These are phyloP conservation scores for Didymella lethalis DNA, from an alignment of 2,329 filamentous ascomycete genomes.

Conservation along the genomic window DNA sequence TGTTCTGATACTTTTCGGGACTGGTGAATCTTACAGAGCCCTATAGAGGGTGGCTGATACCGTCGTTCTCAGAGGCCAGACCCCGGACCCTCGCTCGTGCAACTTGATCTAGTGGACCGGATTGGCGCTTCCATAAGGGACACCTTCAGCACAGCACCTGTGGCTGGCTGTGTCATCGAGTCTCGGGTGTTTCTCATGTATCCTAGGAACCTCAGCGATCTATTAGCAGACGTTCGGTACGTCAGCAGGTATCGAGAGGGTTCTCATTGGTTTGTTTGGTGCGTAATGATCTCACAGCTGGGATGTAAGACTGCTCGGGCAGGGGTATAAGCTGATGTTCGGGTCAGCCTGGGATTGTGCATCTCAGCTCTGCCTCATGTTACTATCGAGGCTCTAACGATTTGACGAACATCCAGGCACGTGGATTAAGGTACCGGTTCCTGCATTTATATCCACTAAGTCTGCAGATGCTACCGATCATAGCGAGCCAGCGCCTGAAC, in stretches of 20 bases:
- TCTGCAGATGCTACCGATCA: neutral
- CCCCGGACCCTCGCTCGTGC: neutral
- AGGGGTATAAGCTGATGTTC: conserved; percentile 11
- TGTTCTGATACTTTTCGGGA: neutral
- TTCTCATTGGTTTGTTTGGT: conserved; percentile 7
- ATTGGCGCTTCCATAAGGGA: neutral
- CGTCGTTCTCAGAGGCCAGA: neutral
- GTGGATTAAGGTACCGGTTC: neutral
- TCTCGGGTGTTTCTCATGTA: neutral
- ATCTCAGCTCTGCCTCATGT: conserved; percentile 9
- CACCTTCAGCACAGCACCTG: neutral
- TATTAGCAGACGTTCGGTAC: neutral
- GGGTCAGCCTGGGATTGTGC: conserved; percentile 11
- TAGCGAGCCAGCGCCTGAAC: neutral
- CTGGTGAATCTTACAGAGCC: neutral
- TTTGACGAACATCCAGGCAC: neutral
- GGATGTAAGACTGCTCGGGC: neutral
- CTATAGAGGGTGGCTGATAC: conserved; percentile 5
- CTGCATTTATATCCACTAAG: conserved; percentile 1
- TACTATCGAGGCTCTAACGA: neutral
- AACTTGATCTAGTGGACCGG: neutral
- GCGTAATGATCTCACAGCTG: neutral
- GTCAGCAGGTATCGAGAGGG: conserved; percentile 6
- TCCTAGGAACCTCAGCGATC: neutral
- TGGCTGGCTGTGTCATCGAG: conserved; percentile 18